Evolutionary conservation across 2,329 filamentous ascomycete species (phyloP).

Genomic region (Trichoderma sp.): DNA sequence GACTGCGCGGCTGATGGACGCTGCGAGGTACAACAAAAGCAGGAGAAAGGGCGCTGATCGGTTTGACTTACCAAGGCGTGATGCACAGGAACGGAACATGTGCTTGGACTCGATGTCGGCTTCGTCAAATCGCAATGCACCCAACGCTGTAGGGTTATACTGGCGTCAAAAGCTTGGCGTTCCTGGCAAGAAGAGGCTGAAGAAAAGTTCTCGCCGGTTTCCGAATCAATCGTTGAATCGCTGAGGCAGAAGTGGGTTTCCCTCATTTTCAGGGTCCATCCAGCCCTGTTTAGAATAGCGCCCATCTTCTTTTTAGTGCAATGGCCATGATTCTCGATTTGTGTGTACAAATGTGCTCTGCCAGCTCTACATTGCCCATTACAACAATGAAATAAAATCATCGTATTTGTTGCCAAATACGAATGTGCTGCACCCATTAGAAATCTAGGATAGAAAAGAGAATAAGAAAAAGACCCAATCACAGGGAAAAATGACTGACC

Average conservation of each 20-base stretch:
- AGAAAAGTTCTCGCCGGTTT: neutral
- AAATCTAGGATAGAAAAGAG: neutral
- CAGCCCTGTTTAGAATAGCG: conserved; percentile 14
- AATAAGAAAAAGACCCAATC: no score
- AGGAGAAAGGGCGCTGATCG: neutral
- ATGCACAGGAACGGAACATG: conserved; percentile 2
- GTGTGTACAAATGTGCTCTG: neutral
- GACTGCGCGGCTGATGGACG: neutral
- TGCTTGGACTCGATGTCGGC: neutral
- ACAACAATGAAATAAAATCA: no score
- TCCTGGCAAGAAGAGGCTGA: neutral
- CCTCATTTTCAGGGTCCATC: conserved; percentile 10
- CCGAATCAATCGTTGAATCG: neutral
- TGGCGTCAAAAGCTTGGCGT: neutral
- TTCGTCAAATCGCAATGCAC: neutral
- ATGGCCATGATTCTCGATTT: neutral
- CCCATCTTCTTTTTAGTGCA: neutral
- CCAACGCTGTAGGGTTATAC: neutral
- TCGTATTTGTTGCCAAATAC: neutral
- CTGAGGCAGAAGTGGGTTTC: conserved; percentile 13
- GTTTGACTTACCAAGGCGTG: conserved; percentile 4
- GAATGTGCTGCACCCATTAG: neutral
- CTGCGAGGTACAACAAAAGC: neutral
- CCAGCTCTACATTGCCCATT: no score
- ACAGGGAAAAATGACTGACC: neutral